Evolutionary conservation across 225 moss, liverwort and hornwort genomes (phyloP), one percentile per base, ranked within the genome.

Genomic region (Pseudisothecium myosuroides): DNA sequence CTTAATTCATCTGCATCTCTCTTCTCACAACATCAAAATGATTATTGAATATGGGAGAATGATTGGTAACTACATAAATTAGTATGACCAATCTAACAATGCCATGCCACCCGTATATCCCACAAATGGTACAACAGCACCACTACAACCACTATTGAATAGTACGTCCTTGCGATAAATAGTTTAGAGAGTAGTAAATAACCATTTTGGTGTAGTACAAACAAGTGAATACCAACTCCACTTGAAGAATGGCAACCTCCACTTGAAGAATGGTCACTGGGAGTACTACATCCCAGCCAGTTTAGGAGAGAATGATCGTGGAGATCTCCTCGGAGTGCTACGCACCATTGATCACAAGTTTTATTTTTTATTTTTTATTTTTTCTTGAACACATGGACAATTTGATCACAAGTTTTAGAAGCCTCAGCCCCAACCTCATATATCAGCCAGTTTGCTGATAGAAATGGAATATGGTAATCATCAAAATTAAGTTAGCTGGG

Each of bases 101-200:
- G 43, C 0, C 49, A 49, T 4, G 4, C 4, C 47, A 74, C 16
- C 9, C 5, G 0, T 26, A 26, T 12, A 41, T 26, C 8, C 8
- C 41, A 39, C 29, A 17, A 10, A 28, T 17, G 6, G 3, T 16
- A 10, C 27, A 43, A 3, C 45, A 31, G 1, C 43, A 72, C 5
- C 6, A 47, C 47, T 11, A 11, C 47, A 18, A 74, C 10, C 0
- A 0, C 31, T 31, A 2, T 49, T 74, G 4, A 47, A 11, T 31
- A 29, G 18, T 12, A 32, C 17, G 19, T 11, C 19, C 4, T 29
- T 9, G 4, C 27, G 16, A 14, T 43, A 28, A 43, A 16, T 43
- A 72, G 27, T 17, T 49, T 7, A 49, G 3, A 20, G 75, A 11
- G 19, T 75, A 43, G 3, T 6, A 28, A 28, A 73, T 73, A 16